A percentile compares a stretch with the other conserved stretches of the same genome.
Evolutionary conservation across 2,329 filamentous ascomycete genomes (phyloP).

Genomic region (Colletotrichum filicis): DNA sequence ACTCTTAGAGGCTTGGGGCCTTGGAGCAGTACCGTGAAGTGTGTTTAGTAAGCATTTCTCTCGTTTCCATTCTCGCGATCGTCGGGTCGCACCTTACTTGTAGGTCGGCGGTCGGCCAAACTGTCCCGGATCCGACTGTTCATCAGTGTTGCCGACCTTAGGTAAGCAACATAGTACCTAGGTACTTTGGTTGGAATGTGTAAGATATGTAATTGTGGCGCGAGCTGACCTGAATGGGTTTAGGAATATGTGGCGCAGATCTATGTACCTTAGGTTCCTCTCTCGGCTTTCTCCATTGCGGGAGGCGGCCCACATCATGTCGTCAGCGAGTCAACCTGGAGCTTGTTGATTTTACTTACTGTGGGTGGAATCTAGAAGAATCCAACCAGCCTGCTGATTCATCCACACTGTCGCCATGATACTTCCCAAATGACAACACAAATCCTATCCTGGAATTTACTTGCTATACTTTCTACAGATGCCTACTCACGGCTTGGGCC

Average conservation of each 20-base stretch:
- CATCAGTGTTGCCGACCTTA: too few relatives aligned
- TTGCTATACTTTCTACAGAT: background rate
- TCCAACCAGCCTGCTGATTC: constrained; percentile 26
- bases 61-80: too few relatives aligned
- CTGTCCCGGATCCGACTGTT: constrained; percentile 2
- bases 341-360: background rate
- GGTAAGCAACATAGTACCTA: too few relatives aligned
- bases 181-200: too few relatives aligned
- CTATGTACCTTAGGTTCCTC: too few relatives aligned
- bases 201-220: background rate
- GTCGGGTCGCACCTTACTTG: background rate
- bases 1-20: background rate
- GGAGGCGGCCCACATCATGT: too few relatives aligned
- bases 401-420: constrained; percentile 13
- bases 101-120: background rate
- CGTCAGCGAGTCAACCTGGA: background rate
- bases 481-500: too few relatives aligned
- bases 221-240: background rate
- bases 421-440: background rate
- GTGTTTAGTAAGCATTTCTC: background rate
- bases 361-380: constrained; percentile 29
- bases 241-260: background rate
- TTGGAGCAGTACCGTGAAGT: background rate
- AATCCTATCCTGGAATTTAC: background rate
- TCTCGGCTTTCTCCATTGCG: background rate